Evolutionary conservation across 1,284 basidiomycete species (phyloP).

Genomic region (Tilletiopsis washingtonensis): DNA sequence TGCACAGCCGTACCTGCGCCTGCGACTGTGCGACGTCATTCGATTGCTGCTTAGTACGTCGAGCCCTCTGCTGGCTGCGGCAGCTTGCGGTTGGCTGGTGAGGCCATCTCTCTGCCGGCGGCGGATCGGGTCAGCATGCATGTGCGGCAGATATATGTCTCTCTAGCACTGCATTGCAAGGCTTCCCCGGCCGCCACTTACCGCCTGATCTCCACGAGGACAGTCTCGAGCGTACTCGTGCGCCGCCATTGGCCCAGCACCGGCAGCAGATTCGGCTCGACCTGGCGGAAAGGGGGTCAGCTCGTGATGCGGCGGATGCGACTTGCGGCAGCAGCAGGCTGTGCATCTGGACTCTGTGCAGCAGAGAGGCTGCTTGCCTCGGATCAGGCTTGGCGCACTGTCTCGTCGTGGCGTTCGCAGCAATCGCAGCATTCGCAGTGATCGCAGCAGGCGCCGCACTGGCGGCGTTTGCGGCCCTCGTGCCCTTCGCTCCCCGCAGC

Average conservation of each 20-base stretch:
- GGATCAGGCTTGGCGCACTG: too few relatives aligned
- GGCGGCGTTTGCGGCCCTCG: background rate
- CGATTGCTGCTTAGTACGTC: too few relatives aligned
- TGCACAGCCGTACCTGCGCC: too few relatives aligned
- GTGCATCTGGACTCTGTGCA: background rate
- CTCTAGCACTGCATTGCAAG: background rate
- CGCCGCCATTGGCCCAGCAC: constrained; percentile 40
- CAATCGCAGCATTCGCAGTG: too few relatives aligned
- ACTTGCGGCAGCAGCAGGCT: background rate
- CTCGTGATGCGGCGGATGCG: too few relatives aligned
- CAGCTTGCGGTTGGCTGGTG: constrained; percentile 80
- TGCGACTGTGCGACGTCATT: too few relatives aligned
- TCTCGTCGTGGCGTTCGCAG: too few relatives aligned
- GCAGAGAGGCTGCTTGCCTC: background rate
- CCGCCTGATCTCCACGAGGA: constrained; percentile 43
- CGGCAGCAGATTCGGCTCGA: constrained; percentile 22
- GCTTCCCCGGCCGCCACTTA: constrained; percentile 16
- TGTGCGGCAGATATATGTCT: background rate
- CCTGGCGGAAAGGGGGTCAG: too few relatives aligned
- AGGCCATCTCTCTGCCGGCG: constrained; percentile 78
- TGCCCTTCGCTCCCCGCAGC: background rate
- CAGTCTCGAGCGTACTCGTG: constrained; percentile 42
- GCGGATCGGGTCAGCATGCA: background rate
- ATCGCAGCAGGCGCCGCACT: background rate
- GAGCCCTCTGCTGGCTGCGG: constrained; percentile 84